Evolutionary conservation across 306 rosid genomes (phyloP), one percentile per base, ranked within the genome.

Genomic region (Fragaria ananassa): DNA sequence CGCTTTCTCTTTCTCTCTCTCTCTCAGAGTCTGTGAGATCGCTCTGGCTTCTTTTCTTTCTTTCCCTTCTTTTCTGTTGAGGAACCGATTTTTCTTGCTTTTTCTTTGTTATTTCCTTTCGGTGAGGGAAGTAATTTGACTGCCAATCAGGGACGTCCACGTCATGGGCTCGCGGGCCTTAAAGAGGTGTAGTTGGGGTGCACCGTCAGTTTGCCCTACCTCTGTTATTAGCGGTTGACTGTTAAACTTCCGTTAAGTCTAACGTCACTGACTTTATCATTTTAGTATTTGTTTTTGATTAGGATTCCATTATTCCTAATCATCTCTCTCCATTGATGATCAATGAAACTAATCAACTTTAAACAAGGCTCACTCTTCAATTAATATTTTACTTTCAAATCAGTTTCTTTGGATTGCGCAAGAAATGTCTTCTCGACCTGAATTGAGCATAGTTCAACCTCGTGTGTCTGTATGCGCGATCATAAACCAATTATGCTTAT

Each of bases 171-270:
- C 39, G n/a, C 69, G 70, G 46, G 61, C 34, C 42, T 23, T 57
- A 5, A 51, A 60, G 75, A 50, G 70, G 71, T 70, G 84, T 63
- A 76, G 71, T 79, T 74, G 60, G 23, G 47, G 44, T 49, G 63
- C 71, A 72, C 82, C 85, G 71, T 79, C 62, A 39, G 49, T 62
- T 80, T 77, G 71, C 84, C 84, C 57, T 86, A 76, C 86, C 78
- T 29, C 54, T 70, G 49, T 78, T 39, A 42, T 79, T 17, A 44
- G 63, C 83, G 76, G 81, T 62, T 74, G 80, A 85, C 84, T 37
- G 44, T 47, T 58, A 3, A 6, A 58, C n/a, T 49, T 60, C 68
- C 27, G 53, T 23, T 39, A 15, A 60, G 8, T 29, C 44, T 18
- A 0, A 0, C 34, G 67, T 60, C 58, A 74, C 77, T 70, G 57